Conservation (phyloP, 805 yeast genomes). For the Komagataella ulmi region DNA sequence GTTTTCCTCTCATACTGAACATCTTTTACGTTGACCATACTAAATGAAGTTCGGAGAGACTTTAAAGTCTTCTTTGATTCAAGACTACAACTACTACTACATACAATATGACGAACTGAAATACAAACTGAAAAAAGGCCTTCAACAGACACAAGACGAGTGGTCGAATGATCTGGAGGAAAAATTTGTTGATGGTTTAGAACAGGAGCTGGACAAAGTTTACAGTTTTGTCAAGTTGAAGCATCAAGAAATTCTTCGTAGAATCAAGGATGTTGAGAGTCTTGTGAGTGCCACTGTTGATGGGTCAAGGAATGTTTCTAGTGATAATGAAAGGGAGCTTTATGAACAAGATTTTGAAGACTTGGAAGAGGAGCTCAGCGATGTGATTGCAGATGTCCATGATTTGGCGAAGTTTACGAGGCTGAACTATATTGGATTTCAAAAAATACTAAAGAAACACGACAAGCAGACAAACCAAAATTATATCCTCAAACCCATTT, state of each 20-base stretch:
- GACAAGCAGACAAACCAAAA: slow-evolving; percentile 67
- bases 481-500: slow-evolving; percentile 76
- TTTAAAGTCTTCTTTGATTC: slow-evolving; percentile 75
- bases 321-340: slow-evolving; percentile 17
- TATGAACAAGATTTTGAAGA: slow-evolving; percentile 59
- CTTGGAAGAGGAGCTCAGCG: slow-evolving; percentile 64
- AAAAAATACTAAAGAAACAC: slow-evolving; percentile 91
- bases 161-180: slow-evolving; percentile 82
- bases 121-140: slow-evolving; percentile 58
- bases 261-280: slow-evolving; percentile 72
- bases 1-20: too few relatives aligned
- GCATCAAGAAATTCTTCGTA: slow-evolving; percentile 69
- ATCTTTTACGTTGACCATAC: not conserved
- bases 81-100: slow-evolving; percentile 84
- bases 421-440: slow-evolving; percentile 93
- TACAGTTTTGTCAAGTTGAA: slow-evolving; percentile 84
- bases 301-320: slow-evolving; percentile 23
- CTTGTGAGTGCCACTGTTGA: slow-evolving; percentile 49
- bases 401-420: slow-evolving; percentile 91
- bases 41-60: slow-evolving; percentile 94
- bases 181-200: slow-evolving; percentile 60
- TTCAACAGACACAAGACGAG: slow-evolving; percentile 31
- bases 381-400: slow-evolving; percentile 93
- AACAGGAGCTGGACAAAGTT: slow-evolving; percentile 83
- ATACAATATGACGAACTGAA: slow-evolving; percentile 86